phyloP scores from a whole-genome alignment of 495 filamentous ascomycete genomes.

The Aspergillus nidulans region DNA sequence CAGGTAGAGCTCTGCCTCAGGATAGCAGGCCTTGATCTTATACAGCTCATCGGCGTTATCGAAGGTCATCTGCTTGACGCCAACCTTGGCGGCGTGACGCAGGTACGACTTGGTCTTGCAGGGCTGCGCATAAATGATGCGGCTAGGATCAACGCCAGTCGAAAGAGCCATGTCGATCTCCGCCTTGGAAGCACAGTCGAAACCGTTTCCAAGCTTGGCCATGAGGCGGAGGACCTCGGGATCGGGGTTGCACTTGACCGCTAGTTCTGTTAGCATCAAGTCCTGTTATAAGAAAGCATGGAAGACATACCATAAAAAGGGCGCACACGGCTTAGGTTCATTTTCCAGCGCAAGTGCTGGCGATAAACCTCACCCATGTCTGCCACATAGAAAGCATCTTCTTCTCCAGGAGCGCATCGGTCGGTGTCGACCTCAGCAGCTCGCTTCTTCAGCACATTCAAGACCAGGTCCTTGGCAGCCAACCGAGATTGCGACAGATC shows the following conservation, averaged over 20 bases:
- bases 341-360: slow-evolving; percentile 97
- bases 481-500: slow-evolving; percentile 43
- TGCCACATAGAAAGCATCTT: slow-evolving; percentile 96
- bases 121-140: slow-evolving; percentile 98
- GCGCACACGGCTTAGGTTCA: slow-evolving; percentile 86
- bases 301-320: slow-evolving; percentile 82
- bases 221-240: slow-evolving; percentile 83
- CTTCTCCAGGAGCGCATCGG: slow-evolving; percentile 79
- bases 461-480: slow-evolving; percentile 59
- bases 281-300: neutral
- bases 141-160: slow-evolving; percentile 79
- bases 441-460: slow-evolving; percentile 73
- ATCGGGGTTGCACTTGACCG: slow-evolving; percentile 98
- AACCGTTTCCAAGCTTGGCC: slow-evolving; percentile 82
- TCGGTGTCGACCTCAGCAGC: slow-evolving; percentile 80
- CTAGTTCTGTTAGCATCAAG: slow-evolving; percentile 35
- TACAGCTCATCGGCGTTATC: slow-evolving; percentile 97
- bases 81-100: slow-evolving; percentile 74
- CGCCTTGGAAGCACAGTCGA: slow-evolving; percentile 95
- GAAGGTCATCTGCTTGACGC: slow-evolving; percentile 98
- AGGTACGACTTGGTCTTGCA: slow-evolving; percentile 99
- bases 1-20: slow-evolving; percentile 83
- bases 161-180: slow-evolving; percentile 90
- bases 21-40: slow-evolving; percentile 90
- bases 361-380: slow-evolving; percentile 98